Evolutionary conservation across 2,329 filamentous ascomycete genomes (phyloP), one percentile per base, ranked within the genome.

Genomic region (Diaporthe sp.): DNA sequence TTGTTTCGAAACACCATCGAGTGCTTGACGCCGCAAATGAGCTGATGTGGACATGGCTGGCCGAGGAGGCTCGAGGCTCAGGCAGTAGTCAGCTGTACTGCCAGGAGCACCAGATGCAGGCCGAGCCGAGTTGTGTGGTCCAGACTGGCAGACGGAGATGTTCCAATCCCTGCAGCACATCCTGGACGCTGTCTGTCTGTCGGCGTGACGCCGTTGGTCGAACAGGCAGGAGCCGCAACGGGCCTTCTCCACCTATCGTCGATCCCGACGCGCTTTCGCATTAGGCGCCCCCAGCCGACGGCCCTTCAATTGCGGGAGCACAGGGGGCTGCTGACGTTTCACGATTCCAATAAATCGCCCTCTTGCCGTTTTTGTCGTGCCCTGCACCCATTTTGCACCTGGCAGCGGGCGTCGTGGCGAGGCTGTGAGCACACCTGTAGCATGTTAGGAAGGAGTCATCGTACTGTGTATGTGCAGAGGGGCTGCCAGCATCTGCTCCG

Each of bases 1-100:
- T 65, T 65, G 75, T 75, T 76, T 76, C 75, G 70, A 76, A 76
- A 73, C 70, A 67, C 73, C 22, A 60, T 49, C 51, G 34, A 51
- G 51, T 71, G 75, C 75, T 76, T 68, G 72, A 61, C 51, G 60
- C 34, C 70, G 75, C 74, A 67, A 58, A 76, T 68, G 67, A 72
- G 34, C 39, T 71, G 60, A 72, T 68, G 73, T 75, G 73, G 73
- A 44, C 65, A 47, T 55, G 67, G n/a, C 25, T 47, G 39, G 60
- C 47, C 60, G 37, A 47, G 67, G 67, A 67, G 42, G 75, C 67
- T 71, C 61, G 12, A 20, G 12, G 51, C 60, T 28, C n/a, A n/a
- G 34, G n/a, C 37, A 3, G 9, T 12, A 39, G 37, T 39, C 37
- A 39, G 12, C 37, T 39, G 37, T 39, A 12, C 37, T 39, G 37